Percentiles rank a stretch among this genome's conserved stretches.
phyloP scores from a whole-genome alignment of 352 stramenopile genomes.

The Pythium myriotylum region DNA sequence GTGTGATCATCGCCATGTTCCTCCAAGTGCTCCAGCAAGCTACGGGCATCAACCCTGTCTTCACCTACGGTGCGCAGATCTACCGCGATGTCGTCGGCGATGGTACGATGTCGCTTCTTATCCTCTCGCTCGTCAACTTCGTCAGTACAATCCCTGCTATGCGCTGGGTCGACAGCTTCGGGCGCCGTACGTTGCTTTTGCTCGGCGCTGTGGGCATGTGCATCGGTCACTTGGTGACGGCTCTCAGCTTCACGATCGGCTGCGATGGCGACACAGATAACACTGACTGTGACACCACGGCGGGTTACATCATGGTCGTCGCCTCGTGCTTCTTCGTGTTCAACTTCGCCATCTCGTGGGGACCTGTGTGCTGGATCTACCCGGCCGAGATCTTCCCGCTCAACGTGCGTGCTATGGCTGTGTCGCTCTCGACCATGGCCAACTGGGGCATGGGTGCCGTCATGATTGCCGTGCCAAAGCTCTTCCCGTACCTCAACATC shows the following conservation, averaged over 20 bases:
- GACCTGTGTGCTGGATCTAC: constrained; percentile 18
- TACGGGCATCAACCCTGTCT: constrained; percentile 34
- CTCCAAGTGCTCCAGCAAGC: constrained; percentile 33
- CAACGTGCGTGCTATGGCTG: constrained; percentile 40
- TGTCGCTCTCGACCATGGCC: constrained; percentile 33
- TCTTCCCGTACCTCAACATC: constrained; percentile 19
- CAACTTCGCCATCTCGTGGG: constrained; percentile 19
- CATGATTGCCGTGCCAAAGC: constrained; percentile 33
- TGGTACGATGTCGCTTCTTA: constrained; percentile 15
- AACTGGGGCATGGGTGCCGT: constrained; percentile 34
- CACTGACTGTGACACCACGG: constrained; percentile 21
- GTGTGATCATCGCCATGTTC: constrained; percentile 29
- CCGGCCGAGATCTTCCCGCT: constrained; percentile 44
- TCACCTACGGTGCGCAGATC: constrained; percentile 26
- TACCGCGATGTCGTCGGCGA: constrained; percentile 13
- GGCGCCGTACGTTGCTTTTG: constrained; percentile 28
- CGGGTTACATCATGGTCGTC: constrained; percentile 29
- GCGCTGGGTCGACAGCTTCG: constrained; percentile 31
- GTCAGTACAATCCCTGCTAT: constrained; percentile 31
- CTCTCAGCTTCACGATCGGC: constrained; percentile 28
- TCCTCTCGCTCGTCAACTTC: constrained; percentile 26
- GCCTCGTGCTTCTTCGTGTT: constrained; percentile 15
- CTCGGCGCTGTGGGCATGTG: constrained; percentile 33
- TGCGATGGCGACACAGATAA: constrained; percentile 28
- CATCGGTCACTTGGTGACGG: constrained; percentile 29